Evolutionary conservation across 345 rosid species (phyloP), one percentile per base, ranked within the genome.

Genomic region (Ceriops decandra): DNA sequence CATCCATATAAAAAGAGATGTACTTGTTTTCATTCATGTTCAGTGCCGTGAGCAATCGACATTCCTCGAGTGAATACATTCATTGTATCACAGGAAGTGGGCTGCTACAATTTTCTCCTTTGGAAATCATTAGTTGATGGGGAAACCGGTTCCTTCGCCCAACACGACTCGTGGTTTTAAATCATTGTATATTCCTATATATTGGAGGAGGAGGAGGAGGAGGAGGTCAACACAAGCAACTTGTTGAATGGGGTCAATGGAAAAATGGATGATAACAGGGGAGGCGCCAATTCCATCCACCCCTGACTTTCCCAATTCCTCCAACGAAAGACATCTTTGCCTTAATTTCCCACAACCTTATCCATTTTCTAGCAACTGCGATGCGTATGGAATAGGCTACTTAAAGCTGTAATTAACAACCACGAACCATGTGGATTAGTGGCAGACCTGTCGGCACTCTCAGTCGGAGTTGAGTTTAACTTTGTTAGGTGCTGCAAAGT

Each of bases 1-100:
- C 58, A 22, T 8, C 7, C 49, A 42, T 15, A 13, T 17, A 28
- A 0, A 13, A 13, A 42, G 49, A 13, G 49, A 13, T 42, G 49
- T 11, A 11, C 49, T 42, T 42, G 49, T 42, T 42, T 28, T 4
- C 52, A 7, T 6, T 5, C 4, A 6, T 42, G 27, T 32, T 0
- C 5, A 60, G 49, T 30, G 72, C 65, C 72, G 72, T 68, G 72
- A 49, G 8, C 9, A 51, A 60, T 21, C 22, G 13, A 5, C 31
- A 31, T 49, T 68, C 49, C 64, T 20, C 26, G 22, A 11, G 53
- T 6, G 31, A 21, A 8, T 38, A 33, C 56, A 46, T 46, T 36
- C 53, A 64, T 64, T 49, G 10, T 6, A 16, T 27, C 67, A 52
- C 59, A 52, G 31, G 58, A 65, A 65, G 20, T n/a, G 9, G 57